These are phyloP conservation scores for Polychaeton citri DNA, from an alignment of 2,329 filamentous ascomycete genomes.

Conservation along the genomic window DNA sequence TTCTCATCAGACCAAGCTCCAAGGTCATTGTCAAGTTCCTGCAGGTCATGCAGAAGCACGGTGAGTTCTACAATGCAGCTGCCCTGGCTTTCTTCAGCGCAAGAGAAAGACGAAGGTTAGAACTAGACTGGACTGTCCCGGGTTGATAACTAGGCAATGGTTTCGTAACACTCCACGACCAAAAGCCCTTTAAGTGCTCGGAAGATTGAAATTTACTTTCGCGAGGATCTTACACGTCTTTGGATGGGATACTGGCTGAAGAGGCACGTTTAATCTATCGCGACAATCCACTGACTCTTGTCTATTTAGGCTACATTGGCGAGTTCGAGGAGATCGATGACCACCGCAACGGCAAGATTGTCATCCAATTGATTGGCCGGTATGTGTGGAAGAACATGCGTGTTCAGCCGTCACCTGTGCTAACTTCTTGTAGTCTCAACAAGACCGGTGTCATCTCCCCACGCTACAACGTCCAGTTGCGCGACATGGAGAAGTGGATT, in stretches of 20 bases:
- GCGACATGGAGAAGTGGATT: conserved; percentile 99
- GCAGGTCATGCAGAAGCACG: conserved; percentile 97
- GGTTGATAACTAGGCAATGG: conserved; percentile 99
- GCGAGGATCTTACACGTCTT: conserved; percentile 97
- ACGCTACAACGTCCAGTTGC: conserved; percentile 97
- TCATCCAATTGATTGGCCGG: conserved; percentile 98
- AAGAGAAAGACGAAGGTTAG: no score
- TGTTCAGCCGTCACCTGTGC: conserved; percentile 4
- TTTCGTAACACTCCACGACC: conserved; percentile 63
- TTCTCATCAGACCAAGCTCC: conserved; percentile 92
- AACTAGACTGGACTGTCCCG: no score
- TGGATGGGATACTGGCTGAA: conserved; percentile 54
- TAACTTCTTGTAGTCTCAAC: conserved; percentile 52
- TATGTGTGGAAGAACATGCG: conserved; percentile 20
- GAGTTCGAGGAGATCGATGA: conserved; percentile 99
- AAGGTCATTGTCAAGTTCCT: conserved; percentile 99
- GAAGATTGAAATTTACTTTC: conserved; percentile 63
- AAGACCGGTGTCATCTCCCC: conserved; percentile 99
- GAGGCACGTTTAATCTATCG: conserved; percentile 88
- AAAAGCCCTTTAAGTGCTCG: conserved; percentile 99
- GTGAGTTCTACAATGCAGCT: conserved; percentile 46
- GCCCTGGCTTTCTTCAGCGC: neutral
- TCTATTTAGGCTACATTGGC: conserved; percentile 76
- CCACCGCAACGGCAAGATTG: conserved; percentile 99
- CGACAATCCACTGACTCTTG: conserved; percentile 56